A percentile compares a stretch with the other conserved stretches of the same genome.
phyloP scores from a whole-genome alignment of 352 stramenopile genomes.

The Phytophthora gonapodyides region DNA sequence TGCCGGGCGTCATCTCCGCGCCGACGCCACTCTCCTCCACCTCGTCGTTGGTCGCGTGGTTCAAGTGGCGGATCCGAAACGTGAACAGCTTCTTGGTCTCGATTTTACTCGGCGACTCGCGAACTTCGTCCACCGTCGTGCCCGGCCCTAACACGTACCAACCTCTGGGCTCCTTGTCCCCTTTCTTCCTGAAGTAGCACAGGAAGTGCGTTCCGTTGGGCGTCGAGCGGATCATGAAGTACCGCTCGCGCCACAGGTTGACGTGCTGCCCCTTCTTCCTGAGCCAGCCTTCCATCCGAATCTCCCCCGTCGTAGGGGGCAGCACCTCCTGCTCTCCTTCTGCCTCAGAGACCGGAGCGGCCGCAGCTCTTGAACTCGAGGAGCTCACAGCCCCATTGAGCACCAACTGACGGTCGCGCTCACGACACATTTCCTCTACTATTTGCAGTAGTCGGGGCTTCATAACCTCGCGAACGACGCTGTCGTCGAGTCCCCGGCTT shows the following conservation, averaged over 20 bases:
- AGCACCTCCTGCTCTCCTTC: slow-evolving; percentile 18
- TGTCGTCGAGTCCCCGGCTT: slow-evolving; percentile 51
- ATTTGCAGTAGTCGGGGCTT: slow-evolving; percentile 78
- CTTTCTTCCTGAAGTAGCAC: slow-evolving; percentile 87
- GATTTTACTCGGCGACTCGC: slow-evolving; percentile 86
- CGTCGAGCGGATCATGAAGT: slow-evolving; percentile 90
- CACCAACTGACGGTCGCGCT: slow-evolving; percentile 53
- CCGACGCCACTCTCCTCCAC: slow-evolving; percentile 40
- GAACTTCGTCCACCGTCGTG: slow-evolving; percentile 84
- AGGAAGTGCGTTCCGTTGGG: slow-evolving; percentile 79
- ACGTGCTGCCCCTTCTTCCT: slow-evolving; percentile 88
- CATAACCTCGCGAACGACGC: slow-evolving; percentile 65
- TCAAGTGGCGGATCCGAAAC: slow-evolving; percentile 75
- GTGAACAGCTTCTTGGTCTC: slow-evolving; percentile 89
- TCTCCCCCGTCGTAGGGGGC: slow-evolving; percentile 54
- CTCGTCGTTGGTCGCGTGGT: slow-evolving; percentile 53
- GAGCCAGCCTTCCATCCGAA: slow-evolving; percentile 87
- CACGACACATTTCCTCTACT: slow-evolving; percentile 75
- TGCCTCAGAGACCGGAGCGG: slow-evolving; percentile 3
- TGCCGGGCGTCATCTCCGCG: slow-evolving; percentile 27
- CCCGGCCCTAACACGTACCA: slow-evolving; percentile 83
- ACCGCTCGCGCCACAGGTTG: slow-evolving; percentile 84
- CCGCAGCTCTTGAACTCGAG: slow-evolving; percentile 15
- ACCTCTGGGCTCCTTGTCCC: slow-evolving; percentile 79
- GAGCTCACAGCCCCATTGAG: slow-evolving; percentile 5